A percentile compares a stretch with the other conserved stretches of the same genome.
Evolutionary conservation across 1,139 yeast genomes (phyloP).

Genomic region (Sugiyamaella pinicola): DNA sequence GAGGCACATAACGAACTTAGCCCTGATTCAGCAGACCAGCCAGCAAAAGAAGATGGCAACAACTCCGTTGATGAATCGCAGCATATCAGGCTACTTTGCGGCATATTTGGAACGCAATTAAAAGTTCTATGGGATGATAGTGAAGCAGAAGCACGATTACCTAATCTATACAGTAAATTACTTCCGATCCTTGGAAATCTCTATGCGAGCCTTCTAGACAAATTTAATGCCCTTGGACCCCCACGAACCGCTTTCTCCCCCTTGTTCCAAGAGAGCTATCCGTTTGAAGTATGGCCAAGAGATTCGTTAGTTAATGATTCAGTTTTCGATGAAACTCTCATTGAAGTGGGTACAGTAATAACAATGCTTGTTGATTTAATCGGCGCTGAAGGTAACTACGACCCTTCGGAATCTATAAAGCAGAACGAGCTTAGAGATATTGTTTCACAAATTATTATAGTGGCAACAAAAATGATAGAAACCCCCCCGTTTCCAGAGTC

Average conservation of each 20-base stretch:
- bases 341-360: conserved; percentile 57
- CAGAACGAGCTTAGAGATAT: background rate
- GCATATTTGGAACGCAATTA: conserved; percentile 41
- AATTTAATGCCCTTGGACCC: conserved; percentile 16
- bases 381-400: background rate
- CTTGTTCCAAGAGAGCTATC: conserved; percentile 68
- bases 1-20: background rate
- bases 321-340: conserved; percentile 67
- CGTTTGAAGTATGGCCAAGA: conserved; percentile 54
- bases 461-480: conserved; percentile 40
- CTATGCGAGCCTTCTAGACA: conserved; percentile 1
- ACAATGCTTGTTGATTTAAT: conserved; percentile 41
- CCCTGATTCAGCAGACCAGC: background rate
- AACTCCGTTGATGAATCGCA: conserved; percentile 37
- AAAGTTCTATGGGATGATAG: conserved; percentile 39
- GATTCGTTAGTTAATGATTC: conserved; percentile 78
- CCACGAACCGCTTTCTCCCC: conserved; percentile 37
- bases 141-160: conserved; percentile 35
- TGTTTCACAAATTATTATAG: background rate
- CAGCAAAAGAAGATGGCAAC: conserved; percentile 29
- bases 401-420: background rate
- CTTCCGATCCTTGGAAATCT: conserved; percentile 39
- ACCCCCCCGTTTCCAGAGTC: conserved; percentile 15
- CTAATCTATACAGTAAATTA: conserved; percentile 39
- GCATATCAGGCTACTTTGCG: conserved; percentile 37